Evolutionary conservation across 2,329 filamentous ascomycete species (phyloP).

Genomic region (Rugonectria rugulosa): DNA sequence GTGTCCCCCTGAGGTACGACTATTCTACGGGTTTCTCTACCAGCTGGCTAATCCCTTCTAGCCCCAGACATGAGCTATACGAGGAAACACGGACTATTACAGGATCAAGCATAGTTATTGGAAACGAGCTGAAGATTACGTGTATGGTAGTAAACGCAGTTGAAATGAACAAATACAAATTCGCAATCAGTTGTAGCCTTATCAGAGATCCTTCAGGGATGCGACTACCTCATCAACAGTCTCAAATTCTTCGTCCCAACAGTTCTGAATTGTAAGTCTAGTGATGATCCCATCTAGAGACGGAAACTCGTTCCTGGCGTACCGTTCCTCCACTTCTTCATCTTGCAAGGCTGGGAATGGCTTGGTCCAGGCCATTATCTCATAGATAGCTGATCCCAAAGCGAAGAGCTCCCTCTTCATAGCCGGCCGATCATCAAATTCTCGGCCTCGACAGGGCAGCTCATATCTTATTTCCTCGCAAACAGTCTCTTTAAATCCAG

Average conservation of each 20-base stretch:
- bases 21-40: too few species aligned
- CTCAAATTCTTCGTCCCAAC: not conserved
- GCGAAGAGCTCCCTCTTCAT: slow-evolving; percentile 9
- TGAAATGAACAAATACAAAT: too few species aligned
- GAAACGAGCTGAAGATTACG: too few species aligned
- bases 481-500: not conserved
- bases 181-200: too few species aligned
- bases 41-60: too few species aligned
- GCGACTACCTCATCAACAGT: not conserved
- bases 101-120: too few species aligned
- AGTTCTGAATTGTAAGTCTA: not conserved
- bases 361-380: not conserved
- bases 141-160: too few species aligned
- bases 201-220: too few species aligned
- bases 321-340: not conserved
- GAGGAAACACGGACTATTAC: too few species aligned
- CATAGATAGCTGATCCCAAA: slow-evolving; percentile 6
- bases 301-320: not conserved
- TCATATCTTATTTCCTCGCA: slow-evolving; percentile 3
- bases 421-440: not conserved
- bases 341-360: not conserved
- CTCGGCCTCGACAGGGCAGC: slow-evolving; percentile 1
- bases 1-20: too few species aligned
- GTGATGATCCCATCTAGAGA: not conserved
- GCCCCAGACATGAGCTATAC: too few species aligned